Evolutionary conservation across 768 basidiomycete species (phyloP), one percentile per base, ranked within the genome.

Genomic region (Scleroderma bovista): DNA sequence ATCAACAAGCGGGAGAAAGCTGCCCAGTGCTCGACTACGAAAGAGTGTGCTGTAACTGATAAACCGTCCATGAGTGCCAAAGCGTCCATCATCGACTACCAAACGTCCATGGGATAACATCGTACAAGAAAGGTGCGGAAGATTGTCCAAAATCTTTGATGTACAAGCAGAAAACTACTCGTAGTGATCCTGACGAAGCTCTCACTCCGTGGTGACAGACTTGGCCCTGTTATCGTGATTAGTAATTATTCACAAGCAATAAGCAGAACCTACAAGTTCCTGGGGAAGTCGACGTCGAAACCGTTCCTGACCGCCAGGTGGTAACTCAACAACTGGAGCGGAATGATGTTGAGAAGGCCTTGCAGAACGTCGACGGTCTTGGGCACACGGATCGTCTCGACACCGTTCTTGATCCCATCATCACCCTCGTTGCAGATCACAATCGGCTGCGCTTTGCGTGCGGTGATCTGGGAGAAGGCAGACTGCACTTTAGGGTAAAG

Each of bases 401-500:
- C 82, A 55, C 78, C 78, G 40, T 77, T 73, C 46, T 84, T 75
- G 63, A 97, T 85, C 29, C 78, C 81, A 16, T 83, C 76, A 63
- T 99, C 96, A 49, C 83, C 87, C 50, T 96, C 93, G 65, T 96
- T 93, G 73, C 94, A 96, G 56, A 98, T 79, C 55, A 99, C 86
- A 68, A 99, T 89, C 47, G 89, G 90, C 55, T 90, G 86, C 44
- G 94, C 96, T 70, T 94, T 95, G 68, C 96, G 88, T 40, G 96
- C 95, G 3, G 93, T 95, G 69, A 99, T 95, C 72, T 99, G 96
- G 23, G 93, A 73, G 58, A 96, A 91, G 34, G 96, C 96, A 8
- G 86, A 88, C 63, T 97, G 93, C 40, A 97, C 94, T 76, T 99
- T 98, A 63, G 94, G 93, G 72, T 98, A 98, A 22, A 98, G 75